These are phyloP conservation scores for Teunomyces panamensis DNA, from an alignment of 805 yeast genomes.

Conservation along the genomic window DNA sequence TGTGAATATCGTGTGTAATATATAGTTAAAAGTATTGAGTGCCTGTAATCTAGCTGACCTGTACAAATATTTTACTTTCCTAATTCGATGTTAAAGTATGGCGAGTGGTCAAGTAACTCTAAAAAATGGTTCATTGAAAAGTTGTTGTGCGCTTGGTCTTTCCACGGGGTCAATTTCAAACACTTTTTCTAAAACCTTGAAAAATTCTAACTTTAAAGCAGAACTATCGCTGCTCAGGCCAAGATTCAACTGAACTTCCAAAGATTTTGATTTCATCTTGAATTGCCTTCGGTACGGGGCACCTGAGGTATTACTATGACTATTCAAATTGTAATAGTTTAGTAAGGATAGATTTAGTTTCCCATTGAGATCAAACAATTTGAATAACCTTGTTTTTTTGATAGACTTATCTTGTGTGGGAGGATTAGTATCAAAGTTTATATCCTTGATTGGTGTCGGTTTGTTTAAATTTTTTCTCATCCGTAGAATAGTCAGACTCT, in stretches of 20 bases:
- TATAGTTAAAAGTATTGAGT: neutral
- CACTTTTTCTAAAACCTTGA: constrained; percentile 26
- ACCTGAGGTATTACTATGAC: neutral
- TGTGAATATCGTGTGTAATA: neutral
- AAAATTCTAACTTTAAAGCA: constrained; percentile 13
- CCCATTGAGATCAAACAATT: constrained; percentile 38
- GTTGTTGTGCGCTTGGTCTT: constrained; percentile 10
- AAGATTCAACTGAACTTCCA: constrained; percentile 30
- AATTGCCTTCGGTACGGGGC: constrained; percentile 15
- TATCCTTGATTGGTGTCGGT: constrained; percentile 14
- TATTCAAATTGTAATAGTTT: constrained; percentile 6
- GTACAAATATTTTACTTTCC: neutral
- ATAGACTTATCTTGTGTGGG: constrained; percentile 28
- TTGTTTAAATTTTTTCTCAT: constrained; percentile 37
- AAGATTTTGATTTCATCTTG: constrained; percentile 25
- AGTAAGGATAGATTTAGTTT: constrained; percentile 33
- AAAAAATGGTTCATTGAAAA: constrained; percentile 7
- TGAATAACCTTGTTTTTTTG: constrained; percentile 33
- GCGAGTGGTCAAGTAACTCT: neutral
- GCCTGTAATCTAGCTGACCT: neutral
- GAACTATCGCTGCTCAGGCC: neutral
- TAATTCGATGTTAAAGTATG: too few relatives aligned
- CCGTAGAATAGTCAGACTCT: constrained; percentile 33
- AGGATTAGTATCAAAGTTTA: constrained; percentile 8
- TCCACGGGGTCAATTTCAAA: constrained; percentile 35